Conservation (phyloP, 1,139 yeast genomes). For the Yamadazyma pseudoaaseri region DNA sequence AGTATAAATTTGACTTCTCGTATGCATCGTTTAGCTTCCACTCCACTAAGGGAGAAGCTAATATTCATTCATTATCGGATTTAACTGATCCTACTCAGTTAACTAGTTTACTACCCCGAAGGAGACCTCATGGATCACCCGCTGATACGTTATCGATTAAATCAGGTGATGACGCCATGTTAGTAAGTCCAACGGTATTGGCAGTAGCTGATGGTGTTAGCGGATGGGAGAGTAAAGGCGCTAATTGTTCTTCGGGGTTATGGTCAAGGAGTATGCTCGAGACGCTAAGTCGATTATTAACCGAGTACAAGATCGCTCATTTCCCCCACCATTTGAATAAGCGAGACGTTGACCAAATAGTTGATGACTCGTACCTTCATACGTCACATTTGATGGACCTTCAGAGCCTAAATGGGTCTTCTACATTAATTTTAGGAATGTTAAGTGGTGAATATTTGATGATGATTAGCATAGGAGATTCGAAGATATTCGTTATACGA, state of each 20-base stretch:
- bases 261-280: slow-evolving; percentile 60
- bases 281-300: slow-evolving; percentile 48
- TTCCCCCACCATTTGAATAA: slow-evolving; percentile 43
- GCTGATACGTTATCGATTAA: slow-evolving; percentile 52
- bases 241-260: slow-evolving; percentile 46
- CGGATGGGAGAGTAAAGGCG: slow-evolving; percentile 53
- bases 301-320: slow-evolving; percentile 44
- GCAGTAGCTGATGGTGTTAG: slow-evolving; percentile 65
- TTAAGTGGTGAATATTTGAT: slow-evolving; percentile 48
- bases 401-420: slow-evolving; percentile 50
- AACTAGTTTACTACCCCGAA: slow-evolving; percentile 47
- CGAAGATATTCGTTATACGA: slow-evolving; percentile 49
- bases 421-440: slow-evolving; percentile 53
- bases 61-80: slow-evolving; percentile 51
- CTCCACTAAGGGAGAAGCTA: slow-evolving; percentile 36
- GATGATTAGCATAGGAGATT: slow-evolving; percentile 57
- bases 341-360: slow-evolving; percentile 44
- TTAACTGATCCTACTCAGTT: slow-evolving; percentile 50
- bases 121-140: slow-evolving; percentile 55
- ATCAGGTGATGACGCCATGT: slow-evolving; percentile 65
- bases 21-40: slow-evolving; percentile 53
- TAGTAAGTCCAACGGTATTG: slow-evolving; percentile 52
- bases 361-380: slow-evolving; percentile 53
- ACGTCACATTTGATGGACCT: slow-evolving; percentile 55
- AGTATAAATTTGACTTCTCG: slow-evolving; percentile 44